Evolutionary conservation across 2,329 filamentous ascomycete genomes (phyloP).

Genomic region (Fusarium longipes): DNA sequence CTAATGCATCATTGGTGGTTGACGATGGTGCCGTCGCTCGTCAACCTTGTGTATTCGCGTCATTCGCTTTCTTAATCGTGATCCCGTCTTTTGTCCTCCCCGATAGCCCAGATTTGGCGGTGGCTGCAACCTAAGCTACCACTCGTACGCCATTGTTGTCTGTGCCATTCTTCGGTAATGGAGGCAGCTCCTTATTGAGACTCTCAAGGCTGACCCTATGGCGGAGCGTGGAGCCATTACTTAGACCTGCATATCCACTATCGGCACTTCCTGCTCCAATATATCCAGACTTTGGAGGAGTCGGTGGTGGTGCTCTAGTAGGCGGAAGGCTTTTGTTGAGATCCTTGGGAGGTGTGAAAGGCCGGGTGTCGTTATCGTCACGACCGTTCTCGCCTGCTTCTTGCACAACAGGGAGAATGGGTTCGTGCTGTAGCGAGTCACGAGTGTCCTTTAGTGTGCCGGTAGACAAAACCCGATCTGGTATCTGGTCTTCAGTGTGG

Average conservation of each 20-base stretch:
- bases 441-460: slow-evolving; percentile 56
- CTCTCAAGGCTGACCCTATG: slow-evolving; percentile 64
- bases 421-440: slow-evolving; percentile 67
- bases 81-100: slow-evolving; percentile 34
- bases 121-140: slow-evolving; percentile 49
- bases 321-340: slow-evolving; percentile 53
- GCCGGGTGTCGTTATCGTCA: slow-evolving; percentile 55
- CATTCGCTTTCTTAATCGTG: slow-evolving; percentile 43
- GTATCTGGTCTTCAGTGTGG: slow-evolving; percentile 62
- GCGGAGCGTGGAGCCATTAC: slow-evolving; percentile 48
- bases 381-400: slow-evolving; percentile 78
- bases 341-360: slow-evolving; percentile 57
- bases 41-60: slow-evolving; percentile 40
- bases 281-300: slow-evolving; percentile 49
- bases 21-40: slow-evolving; percentile 44
- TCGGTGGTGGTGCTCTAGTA: slow-evolving; percentile 55
- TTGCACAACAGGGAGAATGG: slow-evolving; percentile 83
- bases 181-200: slow-evolving; percentile 70
- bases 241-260: slow-evolving; percentile 58
- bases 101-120: slow-evolving; percentile 37
- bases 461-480: slow-evolving; percentile 68
- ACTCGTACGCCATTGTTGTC: slow-evolving; percentile 47
- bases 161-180: slow-evolving; percentile 58
- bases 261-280: slow-evolving; percentile 61
- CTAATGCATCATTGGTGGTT: slow-evolving; percentile 46